Evolutionary conservation across 1,139 yeast genomes (phyloP), one percentile per base, ranked within the genome.

Genomic region (Scheffersomyces lignicola): DNA sequence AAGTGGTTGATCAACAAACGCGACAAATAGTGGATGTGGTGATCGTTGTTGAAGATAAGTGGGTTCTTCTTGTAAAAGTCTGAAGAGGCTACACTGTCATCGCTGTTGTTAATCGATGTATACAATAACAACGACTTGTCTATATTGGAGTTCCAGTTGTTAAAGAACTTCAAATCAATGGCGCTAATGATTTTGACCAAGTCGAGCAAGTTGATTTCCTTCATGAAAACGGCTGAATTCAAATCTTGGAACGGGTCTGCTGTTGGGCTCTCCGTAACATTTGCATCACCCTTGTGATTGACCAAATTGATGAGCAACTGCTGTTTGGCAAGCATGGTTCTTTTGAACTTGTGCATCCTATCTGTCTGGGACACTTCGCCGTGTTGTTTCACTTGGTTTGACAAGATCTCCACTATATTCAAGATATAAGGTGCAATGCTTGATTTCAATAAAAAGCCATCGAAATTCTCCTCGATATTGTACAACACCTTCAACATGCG

Each of bases 21-120:
- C 5, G 95, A 85, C 41, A 90, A 60, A 54, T 84, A 88, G 54
- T 90, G 97, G 25, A 85, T 71, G 47, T 84, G 84, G 18, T 63
- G 57, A 16, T 70, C 67, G 33, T 85, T 78, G 52, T 83, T 83
- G 64, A 88, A 89, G 9, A 88, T 71, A 33, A 69, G 56, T 2
- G 75, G 73, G 40, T 69, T 71, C 44, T 65, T 68, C 44, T 66
- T 68, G 52, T 67, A 68, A 39, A 68, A 62, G 32, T 47, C 48
- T 6, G 18, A 15, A 6, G 20, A 5, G 11, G 16, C 11, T 9
- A 9, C n/a, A 18, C 31, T 33, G 21, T 29, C 26, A 16, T 35
- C 33, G 10, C 20, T 17, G 15, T 45, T 44, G 29, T 53, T 49
- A 17, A 66, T 52, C 1, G 66, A 53, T 2, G 67, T 57, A 35